These are phyloP conservation scores for Microcera coccophila DNA, from an alignment of 2,329 filamentous ascomycete genomes.

Conservation along the genomic window DNA sequence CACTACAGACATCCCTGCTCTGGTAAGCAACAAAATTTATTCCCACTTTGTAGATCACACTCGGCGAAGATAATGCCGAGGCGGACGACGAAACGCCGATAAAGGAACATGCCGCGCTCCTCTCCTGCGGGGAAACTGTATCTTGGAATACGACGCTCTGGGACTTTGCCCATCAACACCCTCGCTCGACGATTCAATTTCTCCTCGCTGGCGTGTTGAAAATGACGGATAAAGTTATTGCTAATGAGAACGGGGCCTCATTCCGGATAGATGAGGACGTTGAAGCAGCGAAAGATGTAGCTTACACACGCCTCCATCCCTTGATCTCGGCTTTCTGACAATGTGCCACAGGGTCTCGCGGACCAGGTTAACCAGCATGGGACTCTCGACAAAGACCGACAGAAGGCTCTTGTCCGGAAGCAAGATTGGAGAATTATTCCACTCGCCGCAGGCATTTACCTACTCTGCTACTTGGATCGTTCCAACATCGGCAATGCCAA, in stretches of 20 bases:
- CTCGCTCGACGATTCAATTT: not conserved
- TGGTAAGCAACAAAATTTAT: too few species aligned
- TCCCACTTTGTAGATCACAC: too few species aligned
- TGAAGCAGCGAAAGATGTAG: not conserved
- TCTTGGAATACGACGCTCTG: too few species aligned
- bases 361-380: not conserved
- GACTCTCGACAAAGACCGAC: not conserved
- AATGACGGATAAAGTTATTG: not conserved
- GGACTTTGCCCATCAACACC: too few species aligned
- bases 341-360: not conserved
- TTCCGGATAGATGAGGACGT: not conserved
- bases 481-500: slow-evolving; percentile 49
- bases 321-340: not conserved
- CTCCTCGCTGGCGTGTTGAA: not conserved
- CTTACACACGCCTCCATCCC: not conserved
- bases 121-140: too few species aligned
- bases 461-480: slow-evolving; percentile 48
- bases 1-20: too few species aligned
- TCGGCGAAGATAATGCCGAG: too few species aligned
- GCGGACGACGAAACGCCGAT: too few species aligned
- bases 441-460: slow-evolving; percentile 21
- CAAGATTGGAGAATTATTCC: slow-evolving; percentile 21
- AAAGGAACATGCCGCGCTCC: too few species aligned
- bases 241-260: not conserved
- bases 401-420: slow-evolving; percentile 6